Conservation (phyloP, 75 land plant species). For the Picea glauca region DNA sequence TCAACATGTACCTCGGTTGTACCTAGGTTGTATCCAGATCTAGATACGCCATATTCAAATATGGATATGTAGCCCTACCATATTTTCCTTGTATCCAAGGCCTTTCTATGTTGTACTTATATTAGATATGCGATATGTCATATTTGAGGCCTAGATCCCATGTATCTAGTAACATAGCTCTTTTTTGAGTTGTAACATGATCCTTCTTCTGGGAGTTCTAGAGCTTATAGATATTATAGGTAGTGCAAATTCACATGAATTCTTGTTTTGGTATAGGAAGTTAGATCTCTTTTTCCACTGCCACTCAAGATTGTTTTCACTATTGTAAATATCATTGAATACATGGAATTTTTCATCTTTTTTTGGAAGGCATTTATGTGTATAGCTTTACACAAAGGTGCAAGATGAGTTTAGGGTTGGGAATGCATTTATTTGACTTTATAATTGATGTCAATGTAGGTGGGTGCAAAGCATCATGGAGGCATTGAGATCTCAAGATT, state of each 20-base stretch:
- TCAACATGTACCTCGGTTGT: too few species aligned
- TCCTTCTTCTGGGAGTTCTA: background rate
- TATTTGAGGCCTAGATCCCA: background rate
- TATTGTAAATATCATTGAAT: background rate
- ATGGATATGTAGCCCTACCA: too few species aligned
- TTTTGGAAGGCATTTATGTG: too few species aligned
- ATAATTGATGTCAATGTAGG: background rate
- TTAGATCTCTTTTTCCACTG: background rate
- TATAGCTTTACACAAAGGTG: background rate
- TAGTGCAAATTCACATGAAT: background rate
- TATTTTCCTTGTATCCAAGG: too few species aligned
- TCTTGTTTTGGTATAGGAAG: background rate
- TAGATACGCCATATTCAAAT: too few species aligned
- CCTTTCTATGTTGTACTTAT: too few species aligned
- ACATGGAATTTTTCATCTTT: too few species aligned
- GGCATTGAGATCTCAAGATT: conserved; percentile 10
- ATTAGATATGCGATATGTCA: too few species aligned
- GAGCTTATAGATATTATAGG: background rate
- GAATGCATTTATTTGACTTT: conserved; percentile 2
- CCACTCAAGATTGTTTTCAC: background rate
- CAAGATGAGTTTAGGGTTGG: background rate
- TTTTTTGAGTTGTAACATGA: background rate
- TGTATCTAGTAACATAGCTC: too few species aligned
- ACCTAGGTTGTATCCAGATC: too few species aligned
- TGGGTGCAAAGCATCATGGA: conserved; percentile 1